Conservation (phyloP, 176 grass and related monocot genomes). For the Zizania latifolia region DNA sequence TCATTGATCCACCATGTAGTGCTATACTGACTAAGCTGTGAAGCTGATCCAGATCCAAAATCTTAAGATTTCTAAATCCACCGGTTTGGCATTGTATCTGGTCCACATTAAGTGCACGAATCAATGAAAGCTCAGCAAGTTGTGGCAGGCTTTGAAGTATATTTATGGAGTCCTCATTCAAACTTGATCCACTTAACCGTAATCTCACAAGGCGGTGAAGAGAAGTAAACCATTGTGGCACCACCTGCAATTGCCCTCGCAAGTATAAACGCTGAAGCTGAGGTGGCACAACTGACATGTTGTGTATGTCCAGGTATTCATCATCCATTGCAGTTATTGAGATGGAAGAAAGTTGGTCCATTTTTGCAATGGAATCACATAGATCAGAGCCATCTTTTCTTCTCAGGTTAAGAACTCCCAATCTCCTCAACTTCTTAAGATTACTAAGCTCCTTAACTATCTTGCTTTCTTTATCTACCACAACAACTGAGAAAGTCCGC, state of each 20-base stretch:
- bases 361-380: not conserved
- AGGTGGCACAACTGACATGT: not conserved
- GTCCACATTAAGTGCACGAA: not conserved
- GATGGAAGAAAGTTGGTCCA: not conserved
- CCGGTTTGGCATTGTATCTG: not conserved
- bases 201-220: conserved; percentile 12
- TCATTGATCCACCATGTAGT: not conserved
- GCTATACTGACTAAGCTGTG: not conserved
- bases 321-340: conserved; percentile 1
- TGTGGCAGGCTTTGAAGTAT: conserved; percentile 9
- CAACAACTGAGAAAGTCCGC: not conserved
- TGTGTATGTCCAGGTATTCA: not conserved
- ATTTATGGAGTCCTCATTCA: conserved; percentile 2
- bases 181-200: conserved; percentile 5
- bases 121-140: conserved; percentile 10
- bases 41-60: not conserved
- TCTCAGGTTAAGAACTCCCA: conserved; percentile 1
- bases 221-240: conserved; percentile 2
- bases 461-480: not conserved
- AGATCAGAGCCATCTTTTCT: conserved; percentile 8
- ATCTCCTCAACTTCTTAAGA: conserved; percentile 7
- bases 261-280: conserved; percentile 15
- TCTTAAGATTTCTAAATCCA: not conserved
- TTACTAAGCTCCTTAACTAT: conserved; percentile 8
- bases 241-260: not conserved